Conservation (phyloP, 352 stramenopile genomes). For the Pythium aquatile region DNA sequence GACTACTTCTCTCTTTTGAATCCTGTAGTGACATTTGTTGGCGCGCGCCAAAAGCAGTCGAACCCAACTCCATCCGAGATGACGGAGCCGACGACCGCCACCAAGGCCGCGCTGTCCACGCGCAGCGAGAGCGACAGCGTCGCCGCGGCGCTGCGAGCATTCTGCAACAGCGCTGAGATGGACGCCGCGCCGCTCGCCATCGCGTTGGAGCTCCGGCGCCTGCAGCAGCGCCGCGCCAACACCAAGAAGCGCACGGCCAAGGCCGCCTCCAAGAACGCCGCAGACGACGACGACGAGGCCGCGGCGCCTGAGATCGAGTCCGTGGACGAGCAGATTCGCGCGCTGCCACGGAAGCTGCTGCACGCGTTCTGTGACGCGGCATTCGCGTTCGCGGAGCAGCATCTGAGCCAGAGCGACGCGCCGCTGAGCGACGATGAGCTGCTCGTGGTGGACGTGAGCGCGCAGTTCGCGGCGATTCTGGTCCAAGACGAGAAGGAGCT, state of each 20-base stretch:
- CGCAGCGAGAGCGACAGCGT: constrained; percentile 18
- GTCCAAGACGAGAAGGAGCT: constrained; percentile 48
- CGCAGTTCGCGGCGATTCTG: constrained; percentile 56
- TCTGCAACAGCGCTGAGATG: constrained; percentile 3
- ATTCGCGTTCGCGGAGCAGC: constrained; percentile 25
- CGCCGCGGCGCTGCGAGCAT: constrained; percentile 18
- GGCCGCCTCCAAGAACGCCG: neutral
- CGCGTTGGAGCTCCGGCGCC: constrained; percentile 26
- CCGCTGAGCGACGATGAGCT: constrained; percentile 22
- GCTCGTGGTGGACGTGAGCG: constrained; percentile 46
- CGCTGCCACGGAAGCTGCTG: constrained; percentile 43
- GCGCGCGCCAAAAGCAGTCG: constrained; percentile 8
- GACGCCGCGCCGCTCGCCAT: constrained; percentile 25
- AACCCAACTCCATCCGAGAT: constrained; percentile 1
- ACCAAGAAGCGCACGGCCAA: constrained; percentile 22
- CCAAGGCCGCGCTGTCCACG: neutral
- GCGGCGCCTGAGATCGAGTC: constrained; percentile 14
- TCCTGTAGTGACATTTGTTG: constrained; percentile 17
- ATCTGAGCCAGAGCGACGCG: constrained; percentile 9
- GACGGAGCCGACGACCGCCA: constrained; percentile 4
- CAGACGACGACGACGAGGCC: neutral
- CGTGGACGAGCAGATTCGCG: constrained; percentile 57
- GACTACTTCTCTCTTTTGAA: neutral
- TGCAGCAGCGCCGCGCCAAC: constrained; percentile 29
- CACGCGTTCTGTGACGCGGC: constrained; percentile 54